phyloP scores from a whole-genome alignment of 805 yeast genomes.

The Starmerella bacillaris region DNA sequence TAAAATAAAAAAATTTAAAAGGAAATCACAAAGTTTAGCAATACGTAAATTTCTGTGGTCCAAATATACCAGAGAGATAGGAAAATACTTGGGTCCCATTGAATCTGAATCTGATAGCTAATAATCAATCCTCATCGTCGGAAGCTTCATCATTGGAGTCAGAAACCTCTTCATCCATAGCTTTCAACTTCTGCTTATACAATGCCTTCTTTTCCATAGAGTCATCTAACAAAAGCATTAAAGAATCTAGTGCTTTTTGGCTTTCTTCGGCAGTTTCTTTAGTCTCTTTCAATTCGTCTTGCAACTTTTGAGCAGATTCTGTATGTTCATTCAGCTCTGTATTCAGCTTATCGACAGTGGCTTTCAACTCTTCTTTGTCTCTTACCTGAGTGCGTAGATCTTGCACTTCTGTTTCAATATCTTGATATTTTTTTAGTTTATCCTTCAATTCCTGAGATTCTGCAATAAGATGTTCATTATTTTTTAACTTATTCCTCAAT shows the following conservation, averaged over 20 bases:
- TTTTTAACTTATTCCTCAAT: too few relatives aligned
- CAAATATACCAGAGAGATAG: too few relatives aligned
- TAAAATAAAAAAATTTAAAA: too few relatives aligned
- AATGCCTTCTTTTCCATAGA: constrained; percentile 48
- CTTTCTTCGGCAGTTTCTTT: constrained; percentile 11
- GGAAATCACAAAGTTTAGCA: too few relatives aligned
- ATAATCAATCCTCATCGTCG: constrained; percentile 46
- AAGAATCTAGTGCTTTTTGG: constrained; percentile 46
- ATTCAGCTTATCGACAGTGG: constrained; percentile 1
- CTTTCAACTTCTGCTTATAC: constrained; percentile 36
- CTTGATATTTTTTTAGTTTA: constrained; percentile 8
- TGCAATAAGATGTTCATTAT: too few relatives aligned
- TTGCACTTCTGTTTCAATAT: constrained; percentile 15
- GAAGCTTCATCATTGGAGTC: constrained; percentile 57
- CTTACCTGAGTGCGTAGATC: constrained; percentile 7
- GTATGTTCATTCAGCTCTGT: constrained; percentile 1
- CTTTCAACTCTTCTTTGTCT: constrained; percentile 5
- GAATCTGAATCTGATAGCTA: too few relatives aligned
- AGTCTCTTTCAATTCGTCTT: not conserved
- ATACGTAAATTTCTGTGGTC: too few relatives aligned
- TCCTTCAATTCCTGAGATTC: too few relatives aligned
- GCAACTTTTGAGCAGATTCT: constrained; percentile 4
- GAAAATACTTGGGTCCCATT: too few relatives aligned
- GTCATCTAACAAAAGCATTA: constrained; percentile 59
- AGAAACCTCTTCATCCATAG: constrained; percentile 44